Base-by-base conservation (phyloP, 1,139 yeast species). In the Magnusiomyces magnusii region DNA sequence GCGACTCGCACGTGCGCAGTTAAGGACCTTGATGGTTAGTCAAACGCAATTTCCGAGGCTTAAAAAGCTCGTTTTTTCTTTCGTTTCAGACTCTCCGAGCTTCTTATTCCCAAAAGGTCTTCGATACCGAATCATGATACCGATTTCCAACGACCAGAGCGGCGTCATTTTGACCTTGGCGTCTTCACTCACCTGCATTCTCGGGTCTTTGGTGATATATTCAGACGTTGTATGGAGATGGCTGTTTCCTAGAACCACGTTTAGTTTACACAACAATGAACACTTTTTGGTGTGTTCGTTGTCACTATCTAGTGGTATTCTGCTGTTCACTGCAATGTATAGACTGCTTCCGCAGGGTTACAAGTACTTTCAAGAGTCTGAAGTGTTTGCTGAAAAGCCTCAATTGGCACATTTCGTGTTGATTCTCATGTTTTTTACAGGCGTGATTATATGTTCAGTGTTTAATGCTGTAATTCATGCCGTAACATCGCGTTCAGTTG, bases 401-500 rank as follows among this genome's bases (percentile, higher is more conserved):
- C 59, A 69, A 36, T 62, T 66, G 50, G 68, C 73, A 10, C 73
- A 76, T 36, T 64, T 76, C 47, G 71, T 77, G 41, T 73, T 86
- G 36, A 79, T 84, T 57, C 75, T 71, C 13, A 76, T 84, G 3
- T 84, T 80, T 64, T 67, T 84, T 3, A 64, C 73, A 0, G 98
- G 98, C 0, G 80, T 86, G 2, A 56, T 75, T 1, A 65, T 83
- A 2, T 88, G 96, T 67, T 71, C 84, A 0, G 63, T 73, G 1
- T 74, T 92, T 63, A 91, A 91, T 69, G 71, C 77, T 28, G 53
- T 85, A 0, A 82, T 92, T 19, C 97, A 92, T 70, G 71, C 83
- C 51, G 71, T 85, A 58, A 89, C 97, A 1, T 83, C 93, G 60
- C 89, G 88, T 67, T 85, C 95, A 36, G 81, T 92, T 34, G 89